These are phyloP conservation scores for Podospora comata DNA, from an alignment of 495 filamentous ascomycete species.

Conservation along the genomic window DNA sequence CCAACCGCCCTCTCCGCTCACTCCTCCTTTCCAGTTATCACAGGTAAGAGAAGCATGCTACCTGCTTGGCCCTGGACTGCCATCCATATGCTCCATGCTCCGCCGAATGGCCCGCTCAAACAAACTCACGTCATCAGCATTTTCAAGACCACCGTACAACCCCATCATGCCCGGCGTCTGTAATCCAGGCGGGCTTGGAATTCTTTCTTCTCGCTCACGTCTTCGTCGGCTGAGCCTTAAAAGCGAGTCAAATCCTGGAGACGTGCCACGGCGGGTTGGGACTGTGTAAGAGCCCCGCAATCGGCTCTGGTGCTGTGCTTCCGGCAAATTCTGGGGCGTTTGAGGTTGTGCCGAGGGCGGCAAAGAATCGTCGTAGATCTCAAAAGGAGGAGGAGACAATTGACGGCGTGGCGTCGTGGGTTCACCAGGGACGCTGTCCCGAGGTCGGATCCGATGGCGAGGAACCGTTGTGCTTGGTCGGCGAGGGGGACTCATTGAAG, in stretches of 20 bases:
- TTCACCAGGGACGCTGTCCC: not conserved
- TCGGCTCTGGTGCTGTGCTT: constrained; percentile 48
- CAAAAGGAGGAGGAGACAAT: constrained; percentile 26
- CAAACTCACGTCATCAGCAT: constrained; percentile 41
- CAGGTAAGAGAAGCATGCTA: not conserved
- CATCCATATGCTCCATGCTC: not conserved
- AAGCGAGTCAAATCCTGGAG: not conserved
- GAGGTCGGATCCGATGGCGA: not conserved
- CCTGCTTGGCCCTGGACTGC: not conserved
- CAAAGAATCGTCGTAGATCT: constrained; percentile 51
- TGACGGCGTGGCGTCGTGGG: not conserved
- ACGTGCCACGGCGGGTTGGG: constrained; percentile 26
- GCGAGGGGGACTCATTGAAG: not conserved
- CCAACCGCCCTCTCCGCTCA: not conserved
- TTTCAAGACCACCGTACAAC: constrained; percentile 48
- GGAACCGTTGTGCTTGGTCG: not conserved
- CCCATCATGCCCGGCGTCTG: constrained; percentile 40
- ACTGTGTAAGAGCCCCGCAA: constrained; percentile 47
- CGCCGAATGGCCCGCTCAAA: constrained; percentile 28
- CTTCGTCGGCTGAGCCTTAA: not conserved
- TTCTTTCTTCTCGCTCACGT: constrained; percentile 7
- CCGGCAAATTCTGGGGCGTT: constrained; percentile 53
- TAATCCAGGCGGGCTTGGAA: constrained; percentile 35
- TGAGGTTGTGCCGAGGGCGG: constrained; percentile 52
- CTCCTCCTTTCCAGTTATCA: not conserved